Conservation (phyloP, 2,329 filamentous ascomycete genomes). For the Hymenoscyphus fraxineus region DNA sequence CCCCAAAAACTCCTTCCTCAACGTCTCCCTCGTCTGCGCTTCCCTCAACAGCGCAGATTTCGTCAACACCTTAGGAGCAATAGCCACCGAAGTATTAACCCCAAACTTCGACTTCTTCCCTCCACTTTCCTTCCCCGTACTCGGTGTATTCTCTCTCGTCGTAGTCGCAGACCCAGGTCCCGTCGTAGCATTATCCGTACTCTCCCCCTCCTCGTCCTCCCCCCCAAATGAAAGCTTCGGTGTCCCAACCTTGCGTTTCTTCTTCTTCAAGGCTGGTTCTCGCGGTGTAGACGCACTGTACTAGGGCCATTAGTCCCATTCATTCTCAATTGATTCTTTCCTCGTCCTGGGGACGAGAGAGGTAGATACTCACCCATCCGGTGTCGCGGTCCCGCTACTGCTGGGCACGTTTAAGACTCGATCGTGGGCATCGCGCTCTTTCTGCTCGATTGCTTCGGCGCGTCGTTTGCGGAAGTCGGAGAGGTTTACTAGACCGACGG, state of each 20-base stretch:
- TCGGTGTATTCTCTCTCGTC: conserved; percentile 32
- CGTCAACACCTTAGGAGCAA: conserved; percentile 71
- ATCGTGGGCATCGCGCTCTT: conserved; percentile 75
- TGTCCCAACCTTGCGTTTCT: conserved; percentile 45
- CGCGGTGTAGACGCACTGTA: conserved; percentile 42
- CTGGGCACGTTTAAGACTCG: conserved; percentile 43
- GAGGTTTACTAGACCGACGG: conserved; percentile 82
- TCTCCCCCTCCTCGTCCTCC: conserved; percentile 42
- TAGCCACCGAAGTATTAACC: conserved; percentile 56
- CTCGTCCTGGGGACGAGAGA: not conserved
- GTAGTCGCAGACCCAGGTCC: conserved; percentile 24
- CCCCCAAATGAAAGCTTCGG: conserved; percentile 61
- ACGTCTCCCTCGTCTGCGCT: conserved; percentile 68
- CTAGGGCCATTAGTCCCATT: conserved; percentile 30
- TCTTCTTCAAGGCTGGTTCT: conserved; percentile 37
- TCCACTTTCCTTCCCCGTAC: conserved; percentile 20
- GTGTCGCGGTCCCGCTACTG: conserved; percentile 31
- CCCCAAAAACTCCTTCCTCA: conserved; percentile 75
- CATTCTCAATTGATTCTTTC: not conserved
- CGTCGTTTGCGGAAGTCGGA: conserved; percentile 95
- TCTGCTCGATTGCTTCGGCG: conserved; percentile 88
- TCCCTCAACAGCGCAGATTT: conserved; percentile 76
- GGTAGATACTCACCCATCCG: conserved; percentile 52
- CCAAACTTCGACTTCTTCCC: conserved; percentile 48
- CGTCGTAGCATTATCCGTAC: conserved; percentile 37